phyloP scores from a whole-genome alignment of 495 filamentous ascomycete species.

The Lineolata rhizophorae region DNA sequence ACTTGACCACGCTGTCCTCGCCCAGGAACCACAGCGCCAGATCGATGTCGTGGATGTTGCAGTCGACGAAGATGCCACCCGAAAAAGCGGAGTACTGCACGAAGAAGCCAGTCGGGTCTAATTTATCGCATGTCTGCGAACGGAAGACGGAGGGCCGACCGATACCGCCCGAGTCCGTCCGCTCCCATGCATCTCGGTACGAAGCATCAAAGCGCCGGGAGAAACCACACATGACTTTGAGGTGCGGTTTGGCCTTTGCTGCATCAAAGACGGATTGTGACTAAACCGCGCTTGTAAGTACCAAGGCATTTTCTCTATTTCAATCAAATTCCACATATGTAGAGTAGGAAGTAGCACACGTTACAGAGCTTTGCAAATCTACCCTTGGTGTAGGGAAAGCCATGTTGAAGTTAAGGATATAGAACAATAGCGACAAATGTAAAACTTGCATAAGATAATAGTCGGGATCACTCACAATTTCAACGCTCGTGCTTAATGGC shows the following conservation, averaged over 20 bases:
- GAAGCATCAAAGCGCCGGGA: constrained; percentile 21
- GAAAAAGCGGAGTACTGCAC: constrained; percentile 21
- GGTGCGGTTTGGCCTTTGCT: constrained; percentile 14
- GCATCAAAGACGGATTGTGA: constrained; percentile 18
- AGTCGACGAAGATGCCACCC: constrained; percentile 28
- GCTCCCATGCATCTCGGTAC: constrained; percentile 15
- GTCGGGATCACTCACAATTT: constrained; percentile 10
- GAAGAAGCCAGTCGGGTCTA: constrained; percentile 24
- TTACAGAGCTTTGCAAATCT: no score
- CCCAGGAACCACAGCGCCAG: constrained; percentile 24
- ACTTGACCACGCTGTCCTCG: constrained; percentile 17
- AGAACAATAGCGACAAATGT: no score
- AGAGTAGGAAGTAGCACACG: no score
- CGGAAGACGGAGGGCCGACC: constrained; percentile 22
- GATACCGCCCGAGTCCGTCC: constrained; percentile 14
- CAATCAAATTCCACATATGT: no score
- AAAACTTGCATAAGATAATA: no score
- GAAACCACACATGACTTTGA: constrained; percentile 23
- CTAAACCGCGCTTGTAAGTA: no score
- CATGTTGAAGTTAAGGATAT: no score
- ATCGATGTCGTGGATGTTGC: constrained; percentile 27
- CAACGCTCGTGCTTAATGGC: constrained; percentile 18
- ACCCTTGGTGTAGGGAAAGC: no score
- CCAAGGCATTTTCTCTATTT: no score
- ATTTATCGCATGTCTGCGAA: constrained; percentile 24